Conservation (phyloP, 1,284 basidiomycete genomes). For the Ceratorhiza oryzae-sativae region DNA sequence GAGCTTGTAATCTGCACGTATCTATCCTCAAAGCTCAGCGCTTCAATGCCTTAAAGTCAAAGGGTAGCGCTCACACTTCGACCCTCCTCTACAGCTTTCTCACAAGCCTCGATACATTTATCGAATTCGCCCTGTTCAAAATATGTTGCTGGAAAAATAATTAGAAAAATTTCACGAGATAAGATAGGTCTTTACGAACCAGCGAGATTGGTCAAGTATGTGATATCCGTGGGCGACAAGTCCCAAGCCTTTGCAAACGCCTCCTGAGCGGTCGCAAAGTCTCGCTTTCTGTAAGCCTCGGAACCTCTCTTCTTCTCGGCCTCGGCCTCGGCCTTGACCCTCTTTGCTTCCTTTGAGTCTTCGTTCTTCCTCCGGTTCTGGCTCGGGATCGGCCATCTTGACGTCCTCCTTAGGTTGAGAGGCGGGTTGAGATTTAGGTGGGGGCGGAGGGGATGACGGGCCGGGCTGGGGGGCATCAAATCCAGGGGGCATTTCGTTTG, state of each 20-base stretch:
- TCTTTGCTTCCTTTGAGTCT: slow-evolving; percentile 62
- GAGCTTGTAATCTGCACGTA: slow-evolving; percentile 82
- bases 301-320: slow-evolving; percentile 80
- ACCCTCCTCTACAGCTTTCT: slow-evolving; percentile 95
- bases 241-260: slow-evolving; percentile 92
- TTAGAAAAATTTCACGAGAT: neutral
- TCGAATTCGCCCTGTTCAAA: slow-evolving; percentile 94
- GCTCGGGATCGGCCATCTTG: slow-evolving; percentile 66
- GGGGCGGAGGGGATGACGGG: slow-evolving; percentile 52
- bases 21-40: slow-evolving; percentile 53
- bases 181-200: slow-evolving; percentile 60
- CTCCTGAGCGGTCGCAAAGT: slow-evolving; percentile 75
- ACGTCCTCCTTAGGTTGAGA: slow-evolving; percentile 55
- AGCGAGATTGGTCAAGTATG: slow-evolving; percentile 89
- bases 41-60: no score
- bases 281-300: slow-evolving; percentile 85
- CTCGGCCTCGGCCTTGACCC: slow-evolving; percentile 76
- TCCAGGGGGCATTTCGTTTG: slow-evolving; percentile 77
- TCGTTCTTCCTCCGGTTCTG: slow-evolving; percentile 60
- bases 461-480: slow-evolving; percentile 43
- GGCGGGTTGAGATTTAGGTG: slow-evolving; percentile 47
- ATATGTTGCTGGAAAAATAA: slow-evolving; percentile 71
- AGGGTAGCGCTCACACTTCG: slow-evolving; percentile 61
- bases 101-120: slow-evolving; percentile 89
- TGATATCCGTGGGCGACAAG: slow-evolving; percentile 89